Conservation (phyloP, 2,329 filamentous ascomycete species). For the Trichoderma semiorbis region DNA sequence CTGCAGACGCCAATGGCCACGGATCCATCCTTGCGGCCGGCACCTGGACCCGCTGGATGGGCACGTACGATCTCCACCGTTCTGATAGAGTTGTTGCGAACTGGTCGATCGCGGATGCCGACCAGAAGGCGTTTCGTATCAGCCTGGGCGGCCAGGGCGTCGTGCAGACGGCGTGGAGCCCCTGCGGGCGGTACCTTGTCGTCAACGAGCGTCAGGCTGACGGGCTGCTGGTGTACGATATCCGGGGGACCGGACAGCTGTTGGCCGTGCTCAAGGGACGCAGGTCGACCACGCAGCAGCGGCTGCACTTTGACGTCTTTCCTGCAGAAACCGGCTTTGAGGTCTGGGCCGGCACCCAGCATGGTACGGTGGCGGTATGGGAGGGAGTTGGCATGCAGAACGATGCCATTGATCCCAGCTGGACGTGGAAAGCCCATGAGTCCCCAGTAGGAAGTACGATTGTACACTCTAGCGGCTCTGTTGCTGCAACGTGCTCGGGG, state of each 20-base stretch:
- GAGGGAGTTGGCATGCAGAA: conserved; percentile 49
- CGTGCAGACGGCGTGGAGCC: conserved; percentile 58
- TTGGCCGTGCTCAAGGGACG: conserved; percentile 53
- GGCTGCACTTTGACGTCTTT: conserved; percentile 54
- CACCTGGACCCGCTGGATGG: conserved; percentile 61
- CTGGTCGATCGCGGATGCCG: conserved; percentile 58
- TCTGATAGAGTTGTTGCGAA: conserved; percentile 53
- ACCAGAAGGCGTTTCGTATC: conserved; percentile 34
- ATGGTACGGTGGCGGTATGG: conserved; percentile 56
- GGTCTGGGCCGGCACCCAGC: conserved; percentile 58
- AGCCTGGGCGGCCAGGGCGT: conserved; percentile 60
- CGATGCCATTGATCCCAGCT: conserved; percentile 44
- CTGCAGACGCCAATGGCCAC: conserved; percentile 27
- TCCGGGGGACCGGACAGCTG: conserved; percentile 56
- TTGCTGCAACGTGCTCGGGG: conserved; percentile 55
- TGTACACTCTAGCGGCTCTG: conserved; percentile 53
- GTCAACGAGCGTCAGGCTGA: conserved; percentile 56
- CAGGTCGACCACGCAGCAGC: conserved; percentile 51
- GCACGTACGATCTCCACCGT: conserved; percentile 58
- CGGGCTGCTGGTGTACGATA: conserved; percentile 59
- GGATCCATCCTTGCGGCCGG: conserved; percentile 54
- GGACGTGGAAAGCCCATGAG: conserved; percentile 48
- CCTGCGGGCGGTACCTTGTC: conserved; percentile 60
- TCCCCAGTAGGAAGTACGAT: conserved; percentile 48
- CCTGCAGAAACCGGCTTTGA: conserved; percentile 47